Evolutionary conservation across 1,284 basidiomycete species (phyloP).

Genomic region (Pseudozyma flocculosa): DNA sequence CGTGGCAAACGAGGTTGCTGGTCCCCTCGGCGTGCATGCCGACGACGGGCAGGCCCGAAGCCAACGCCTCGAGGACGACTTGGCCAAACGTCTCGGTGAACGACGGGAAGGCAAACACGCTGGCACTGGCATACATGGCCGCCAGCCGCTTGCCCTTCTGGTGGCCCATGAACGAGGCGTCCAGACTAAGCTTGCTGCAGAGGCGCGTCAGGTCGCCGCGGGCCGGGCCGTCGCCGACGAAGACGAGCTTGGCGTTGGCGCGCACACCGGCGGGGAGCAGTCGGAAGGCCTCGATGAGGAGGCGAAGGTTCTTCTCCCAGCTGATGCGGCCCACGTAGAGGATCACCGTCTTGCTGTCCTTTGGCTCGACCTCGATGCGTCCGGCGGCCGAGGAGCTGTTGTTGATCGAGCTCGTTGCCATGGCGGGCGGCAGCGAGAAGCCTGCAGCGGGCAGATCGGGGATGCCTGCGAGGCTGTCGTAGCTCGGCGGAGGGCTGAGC

Average conservation of each 20-base stretch:
- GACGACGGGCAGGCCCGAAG: slow-evolving; percentile 64
- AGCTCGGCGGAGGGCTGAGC: slow-evolving; percentile 50
- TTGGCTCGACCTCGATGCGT: slow-evolving; percentile 14
- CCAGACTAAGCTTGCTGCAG: slow-evolving; percentile 60
- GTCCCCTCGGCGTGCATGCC: slow-evolving; percentile 66
- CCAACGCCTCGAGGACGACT: slow-evolving; percentile 65
- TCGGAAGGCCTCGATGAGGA: slow-evolving; percentile 63
- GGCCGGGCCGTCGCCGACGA: slow-evolving; percentile 66
- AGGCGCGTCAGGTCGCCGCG: slow-evolving; percentile 60
- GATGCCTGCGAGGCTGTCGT: slow-evolving; percentile 47
- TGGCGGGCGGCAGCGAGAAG: slow-evolving; percentile 48
- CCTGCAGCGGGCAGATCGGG: slow-evolving; percentile 30
- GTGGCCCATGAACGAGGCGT: slow-evolving; percentile 64
- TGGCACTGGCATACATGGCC: slow-evolving; percentile 63
- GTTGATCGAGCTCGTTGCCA: slow-evolving; percentile 1
- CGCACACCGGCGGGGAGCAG: slow-evolving; percentile 48
- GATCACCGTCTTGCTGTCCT: slow-evolving; percentile 53
- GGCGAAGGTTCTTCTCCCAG: slow-evolving; percentile 67
- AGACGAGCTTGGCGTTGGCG: slow-evolving; percentile 62
- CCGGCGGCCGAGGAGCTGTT: slow-evolving; percentile 4
- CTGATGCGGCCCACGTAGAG: slow-evolving; percentile 61
- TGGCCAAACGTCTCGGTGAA: slow-evolving; percentile 66
- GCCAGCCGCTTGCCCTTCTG: slow-evolving; percentile 56
- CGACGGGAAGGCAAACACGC: slow-evolving; percentile 64
- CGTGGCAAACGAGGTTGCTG: slow-evolving; percentile 63